Base-by-base conservation (phyloP, 495 filamentous ascomycete genomes). In the Neurospora africana region DNA sequence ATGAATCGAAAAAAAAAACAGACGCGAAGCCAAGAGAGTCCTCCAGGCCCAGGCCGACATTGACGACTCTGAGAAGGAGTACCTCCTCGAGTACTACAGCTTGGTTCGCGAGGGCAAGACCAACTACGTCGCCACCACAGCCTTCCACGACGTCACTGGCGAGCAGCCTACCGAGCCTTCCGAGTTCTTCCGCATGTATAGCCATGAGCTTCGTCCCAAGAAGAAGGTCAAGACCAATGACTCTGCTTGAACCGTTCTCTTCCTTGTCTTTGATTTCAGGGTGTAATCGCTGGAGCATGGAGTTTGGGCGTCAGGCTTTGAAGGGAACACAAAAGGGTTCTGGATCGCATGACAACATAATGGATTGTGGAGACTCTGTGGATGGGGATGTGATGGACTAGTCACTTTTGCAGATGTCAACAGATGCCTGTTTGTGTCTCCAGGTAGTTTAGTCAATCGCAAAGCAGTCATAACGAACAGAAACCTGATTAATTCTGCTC, bases 41-140 rank as follows among this genome's bases (percentile, higher is more conserved):
- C 81, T 88, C 3, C 74, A 78, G 5, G 68, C 76, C 2, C 84
- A 87, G 39, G 73, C 81, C 6, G 79, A 79, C 21, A 79, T 78
- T 41, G 86, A 87, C 69, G 78, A 83, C 1, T 80, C 84, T 3
- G 86, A 88, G 76, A 79, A 84, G 71, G 73, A 88, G 75, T 87
- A 85, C 73, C 73, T 89, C 41, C 82, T 89, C 11, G 86, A 89
- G 73, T 88, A 88, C 76, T 89, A 87, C 78, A 83, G 84, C 23
- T 80, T 89, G 17, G 87, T 88, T 5, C 79, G 85, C 27, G 87
- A 87, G 72, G 87, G 87, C 11, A 88, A 87, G 80, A 87, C 87
- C 0, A 88, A 88, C 78, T 88, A 88, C 75, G 85, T 89, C 72
- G 81, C 87, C 13, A 89, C 87, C 0, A 81, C 81, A 5, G 83